These are phyloP conservation scores for Vitis labrusca DNA, from an alignment of 164 flowering plant species.

Conservation along the genomic window DNA sequence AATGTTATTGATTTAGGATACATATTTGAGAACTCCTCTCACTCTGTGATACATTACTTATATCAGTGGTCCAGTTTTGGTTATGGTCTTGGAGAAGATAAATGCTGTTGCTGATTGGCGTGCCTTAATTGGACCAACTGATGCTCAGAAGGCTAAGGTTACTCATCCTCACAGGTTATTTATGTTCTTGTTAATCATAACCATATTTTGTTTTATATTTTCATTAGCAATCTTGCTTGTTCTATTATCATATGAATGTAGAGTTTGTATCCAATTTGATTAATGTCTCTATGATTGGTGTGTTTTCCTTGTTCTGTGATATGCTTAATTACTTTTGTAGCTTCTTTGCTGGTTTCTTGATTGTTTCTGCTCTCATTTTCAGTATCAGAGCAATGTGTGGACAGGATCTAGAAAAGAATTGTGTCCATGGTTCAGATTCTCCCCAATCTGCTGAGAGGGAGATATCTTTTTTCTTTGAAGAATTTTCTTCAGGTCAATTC, in stretches of 20 bases:
- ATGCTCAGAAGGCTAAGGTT: constrained; percentile 72
- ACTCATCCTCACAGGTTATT: constrained; percentile 77
- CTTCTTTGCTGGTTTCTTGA: neutral
- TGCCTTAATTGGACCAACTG: constrained; percentile 84
- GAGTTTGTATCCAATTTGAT: neutral
- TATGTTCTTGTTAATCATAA: neutral
- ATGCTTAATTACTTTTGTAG: neutral
- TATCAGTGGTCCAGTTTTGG: constrained; percentile 70
- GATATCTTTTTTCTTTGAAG: constrained; percentile 71
- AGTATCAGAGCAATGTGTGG: constrained; percentile 95
- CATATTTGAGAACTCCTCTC: too few species aligned
- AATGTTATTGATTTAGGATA: neutral
- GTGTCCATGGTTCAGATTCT: constrained; percentile 97
- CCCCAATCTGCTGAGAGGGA: constrained; percentile 71
- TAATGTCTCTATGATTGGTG: neutral
- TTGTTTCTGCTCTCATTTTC: constrained; percentile 15
- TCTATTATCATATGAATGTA: neutral
- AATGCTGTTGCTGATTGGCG: constrained; percentile 92
- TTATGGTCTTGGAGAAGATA: constrained; percentile 81
- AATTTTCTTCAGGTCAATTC: constrained; percentile 38
- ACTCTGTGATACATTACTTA: neutral
- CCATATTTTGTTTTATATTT: neutral
- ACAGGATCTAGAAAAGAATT: constrained; percentile 54
- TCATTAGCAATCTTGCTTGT: neutral
- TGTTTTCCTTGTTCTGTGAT: neutral